These are phyloP conservation scores for Skeletonema tropicum DNA, from an alignment of 108 stramenopile genomes.

Conservation along the genomic window DNA sequence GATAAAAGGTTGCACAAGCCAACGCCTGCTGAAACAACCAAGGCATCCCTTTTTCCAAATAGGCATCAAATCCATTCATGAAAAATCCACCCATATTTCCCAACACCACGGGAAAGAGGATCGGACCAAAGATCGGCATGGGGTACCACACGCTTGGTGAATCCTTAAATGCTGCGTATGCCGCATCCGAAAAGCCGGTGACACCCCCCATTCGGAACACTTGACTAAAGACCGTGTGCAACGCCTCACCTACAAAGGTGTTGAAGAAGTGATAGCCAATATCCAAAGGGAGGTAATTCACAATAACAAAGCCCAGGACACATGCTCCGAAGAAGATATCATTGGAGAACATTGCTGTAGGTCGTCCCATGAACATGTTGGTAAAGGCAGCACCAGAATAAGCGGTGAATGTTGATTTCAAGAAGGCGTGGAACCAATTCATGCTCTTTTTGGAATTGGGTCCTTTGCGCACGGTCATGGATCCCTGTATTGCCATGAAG, in stretches of 20 bases:
- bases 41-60: slow-evolving; percentile 70
- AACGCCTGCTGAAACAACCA: slow-evolving; percentile 86
- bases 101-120: slow-evolving; percentile 69
- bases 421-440: slow-evolving; percentile 85
- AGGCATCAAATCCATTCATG: slow-evolving; percentile 69
- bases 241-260: slow-evolving; percentile 50
- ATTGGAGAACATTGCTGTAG: slow-evolving; percentile 75
- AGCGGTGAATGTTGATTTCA: slow-evolving; percentile 55
- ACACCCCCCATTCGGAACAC: slow-evolving; percentile 75
- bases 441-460: slow-evolving; percentile 61
- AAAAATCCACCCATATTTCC: slow-evolving; percentile 87
- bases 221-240: slow-evolving; percentile 57
- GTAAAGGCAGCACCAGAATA: slow-evolving; percentile 80
- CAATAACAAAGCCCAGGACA: slow-evolving; percentile 63
- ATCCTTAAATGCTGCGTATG: slow-evolving; percentile 57
- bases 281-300: slow-evolving; percentile 70
- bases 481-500: slow-evolving; percentile 74
- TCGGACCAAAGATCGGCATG: slow-evolving; percentile 80
- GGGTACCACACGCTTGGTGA: slow-evolving; percentile 77
- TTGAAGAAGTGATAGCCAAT: slow-evolving; percentile 65
- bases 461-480: slow-evolving; percentile 73
- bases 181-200: slow-evolving; percentile 55
- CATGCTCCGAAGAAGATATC: slow-evolving; percentile 68
- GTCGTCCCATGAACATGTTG: slow-evolving; percentile 83
- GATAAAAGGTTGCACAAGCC: slow-evolving; percentile 72